Conservation (phyloP, 805 yeast species). For the Lipomyces mesembrius region DNA sequence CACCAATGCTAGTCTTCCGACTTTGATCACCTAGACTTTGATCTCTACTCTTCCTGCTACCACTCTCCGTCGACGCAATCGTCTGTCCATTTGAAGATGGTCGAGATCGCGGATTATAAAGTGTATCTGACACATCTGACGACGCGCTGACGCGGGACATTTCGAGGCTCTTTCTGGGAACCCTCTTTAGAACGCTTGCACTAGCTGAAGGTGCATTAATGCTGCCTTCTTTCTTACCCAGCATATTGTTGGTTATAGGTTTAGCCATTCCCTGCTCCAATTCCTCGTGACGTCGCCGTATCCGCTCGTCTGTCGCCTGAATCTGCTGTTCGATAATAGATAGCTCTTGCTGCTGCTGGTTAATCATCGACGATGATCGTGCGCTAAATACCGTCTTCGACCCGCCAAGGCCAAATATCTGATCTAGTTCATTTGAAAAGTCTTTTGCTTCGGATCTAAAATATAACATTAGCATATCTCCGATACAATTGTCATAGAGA, state of each 20-base stretch:
- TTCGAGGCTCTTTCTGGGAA: not conserved
- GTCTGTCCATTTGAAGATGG: not conserved
- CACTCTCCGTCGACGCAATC: not conserved
- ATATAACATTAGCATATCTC: not conserved
- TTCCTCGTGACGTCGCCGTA: conserved; percentile 8
- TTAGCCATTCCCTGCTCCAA: not conserved
- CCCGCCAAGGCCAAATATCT: conserved; percentile 21
- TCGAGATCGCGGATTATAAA: not conserved
- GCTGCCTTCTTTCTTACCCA: not conserved
- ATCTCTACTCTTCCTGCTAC: not conserved
- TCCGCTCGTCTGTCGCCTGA: conserved; percentile 23
- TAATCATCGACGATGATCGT: conserved; percentile 9
- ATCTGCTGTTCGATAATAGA: conserved; percentile 9
- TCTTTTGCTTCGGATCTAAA: conserved; percentile 19
- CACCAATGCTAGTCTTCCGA: conserved; percentile 1
- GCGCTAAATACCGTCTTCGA: conserved; percentile 13
- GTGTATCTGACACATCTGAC: not conserved
- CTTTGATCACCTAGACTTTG: not conserved
- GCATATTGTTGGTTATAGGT: not conserved
- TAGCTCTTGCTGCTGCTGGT: conserved; percentile 19
- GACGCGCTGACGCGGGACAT: not conserved
- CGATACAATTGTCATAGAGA: not conserved
- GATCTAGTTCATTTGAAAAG: conserved; percentile 23
- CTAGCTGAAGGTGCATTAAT: not conserved
- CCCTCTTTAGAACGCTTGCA: not conserved